phyloP scores from a whole-genome alignment of 129 eudicot species.

The Saposhnikovia divaricata region DNA sequence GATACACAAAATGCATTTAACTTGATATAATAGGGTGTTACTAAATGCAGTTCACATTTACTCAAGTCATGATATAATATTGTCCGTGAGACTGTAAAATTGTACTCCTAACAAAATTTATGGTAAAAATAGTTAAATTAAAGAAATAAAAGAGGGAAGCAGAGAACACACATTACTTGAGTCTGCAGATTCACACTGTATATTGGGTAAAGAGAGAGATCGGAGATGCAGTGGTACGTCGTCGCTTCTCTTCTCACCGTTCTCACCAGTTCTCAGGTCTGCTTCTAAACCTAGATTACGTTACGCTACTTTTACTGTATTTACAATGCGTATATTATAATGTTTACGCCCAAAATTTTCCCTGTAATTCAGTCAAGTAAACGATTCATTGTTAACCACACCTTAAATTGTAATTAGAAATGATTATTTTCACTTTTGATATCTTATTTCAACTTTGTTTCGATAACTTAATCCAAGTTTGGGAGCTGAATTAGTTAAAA shows the following conservation, averaged over 20 bases:
- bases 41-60: no score
- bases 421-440: neutral
- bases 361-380: neutral
- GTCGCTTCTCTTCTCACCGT: conserved; percentile 91
- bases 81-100: no score
- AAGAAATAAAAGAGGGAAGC: no score
- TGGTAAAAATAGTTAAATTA: no score
- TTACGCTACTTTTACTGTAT: neutral
- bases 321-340: neutral
- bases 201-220: conserved; percentile 15
- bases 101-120: no score
- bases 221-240: conserved; percentile 93
- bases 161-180: no score
- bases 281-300: conserved; percentile 20
- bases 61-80: no score
- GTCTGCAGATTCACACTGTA: conserved; percentile 11
- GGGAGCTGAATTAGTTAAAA: neutral
- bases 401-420: neutral
- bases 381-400: neutral
- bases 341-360: no score
- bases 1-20: no score
- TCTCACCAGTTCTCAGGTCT: conserved; percentile 96
- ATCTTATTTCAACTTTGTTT: neutral
- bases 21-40: no score
- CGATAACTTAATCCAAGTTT: neutral